Percentiles rank a stretch among this genome's conserved stretches.
phyloP scores from a whole-genome alignment of 163 green algal genomes.

The Prototheca stagnorum region DNA sequence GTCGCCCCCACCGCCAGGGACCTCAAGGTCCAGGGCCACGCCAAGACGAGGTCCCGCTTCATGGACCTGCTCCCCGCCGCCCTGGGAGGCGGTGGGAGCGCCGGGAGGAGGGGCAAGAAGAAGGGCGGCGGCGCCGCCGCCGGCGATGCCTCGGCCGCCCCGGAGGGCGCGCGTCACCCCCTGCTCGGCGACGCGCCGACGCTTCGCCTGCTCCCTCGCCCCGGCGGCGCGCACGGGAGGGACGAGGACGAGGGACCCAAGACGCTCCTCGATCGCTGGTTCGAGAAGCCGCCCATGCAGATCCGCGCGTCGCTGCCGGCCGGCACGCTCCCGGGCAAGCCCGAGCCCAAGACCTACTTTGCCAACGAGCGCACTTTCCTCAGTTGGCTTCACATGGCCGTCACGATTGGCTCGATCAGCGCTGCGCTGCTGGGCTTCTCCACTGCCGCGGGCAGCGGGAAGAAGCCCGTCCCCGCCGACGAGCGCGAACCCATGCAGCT shows the following conservation, averaged over 20 bases:
- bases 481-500: conserved; percentile 31
- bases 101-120: neutral
- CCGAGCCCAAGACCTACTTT: conserved; percentile 87
- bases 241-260: neutral
- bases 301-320: neutral
- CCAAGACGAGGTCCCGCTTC: too few species aligned
- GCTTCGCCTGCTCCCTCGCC: conserved; percentile 50
- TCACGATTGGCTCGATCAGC: conserved; percentile 69
- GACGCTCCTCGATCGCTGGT: conserved; percentile 23
- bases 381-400: conserved; percentile 78
- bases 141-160: conserved; percentile 5
- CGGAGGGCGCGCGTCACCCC: conserved; percentile 57
- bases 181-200: conserved; percentile 62
- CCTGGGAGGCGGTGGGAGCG: too few species aligned
- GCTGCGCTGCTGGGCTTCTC: conserved; percentile 62
- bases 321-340: conserved; percentile 11
- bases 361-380: conserved; percentile 91
- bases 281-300: conserved; percentile 17
- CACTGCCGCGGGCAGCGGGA: neutral
- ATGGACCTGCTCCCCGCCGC: too few species aligned
- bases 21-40: neutral
- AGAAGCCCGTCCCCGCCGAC: neutral
- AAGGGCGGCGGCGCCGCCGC: neutral
- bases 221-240: neutral
- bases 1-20: neutral